Conservation (phyloP, 1,139 yeast genomes). For the Protomyces gravidus region DNA sequence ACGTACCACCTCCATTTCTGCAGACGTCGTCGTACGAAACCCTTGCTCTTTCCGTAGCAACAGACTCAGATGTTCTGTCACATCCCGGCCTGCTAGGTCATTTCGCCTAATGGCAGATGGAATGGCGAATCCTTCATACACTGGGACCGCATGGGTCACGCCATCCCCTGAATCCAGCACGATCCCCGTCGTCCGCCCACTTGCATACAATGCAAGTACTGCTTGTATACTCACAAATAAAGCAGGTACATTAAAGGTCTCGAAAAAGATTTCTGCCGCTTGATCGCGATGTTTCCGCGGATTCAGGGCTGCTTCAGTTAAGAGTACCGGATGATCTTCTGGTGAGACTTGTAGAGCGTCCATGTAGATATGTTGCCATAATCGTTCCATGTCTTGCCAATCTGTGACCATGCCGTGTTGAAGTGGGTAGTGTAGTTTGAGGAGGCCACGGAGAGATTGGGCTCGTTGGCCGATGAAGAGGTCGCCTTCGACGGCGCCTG, state of each 20-base stretch:
- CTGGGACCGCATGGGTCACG: slow-evolving; percentile 81
- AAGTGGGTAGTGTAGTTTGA: slow-evolving; percentile 66
- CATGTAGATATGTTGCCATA: slow-evolving; percentile 64
- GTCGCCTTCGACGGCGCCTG: slow-evolving; percentile 64
- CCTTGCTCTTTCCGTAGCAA: slow-evolving; percentile 59
- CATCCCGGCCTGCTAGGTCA: slow-evolving; percentile 82
- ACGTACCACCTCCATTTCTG: slow-evolving; percentile 78
- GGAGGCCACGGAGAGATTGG: slow-evolving; percentile 68
- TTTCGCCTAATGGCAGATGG: slow-evolving; percentile 68
- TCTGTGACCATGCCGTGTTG: slow-evolving; percentile 75
- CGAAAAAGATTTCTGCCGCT: slow-evolving; percentile 75
- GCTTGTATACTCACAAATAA: slow-evolving; percentile 80
- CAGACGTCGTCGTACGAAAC: slow-evolving; percentile 56
- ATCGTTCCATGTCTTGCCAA: slow-evolving; percentile 80
- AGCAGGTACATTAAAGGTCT: slow-evolving; percentile 81
- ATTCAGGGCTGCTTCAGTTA: slow-evolving; percentile 87
- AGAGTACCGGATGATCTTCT: slow-evolving; percentile 72
- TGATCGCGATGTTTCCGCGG: slow-evolving; percentile 66
- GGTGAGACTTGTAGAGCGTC: slow-evolving; percentile 56
- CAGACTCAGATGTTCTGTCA: slow-evolving; percentile 68
- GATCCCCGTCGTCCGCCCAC: slow-evolving; percentile 86
- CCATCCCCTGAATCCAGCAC: slow-evolving; percentile 92
- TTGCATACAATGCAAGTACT: slow-evolving; percentile 75
- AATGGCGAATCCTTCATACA: slow-evolving; percentile 79
- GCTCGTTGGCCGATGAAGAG: slow-evolving; percentile 71